phyloP scores from a whole-genome alignment of 2,329 filamentous ascomycete genomes.

The Ceratocystis diversiconidia region DNA sequence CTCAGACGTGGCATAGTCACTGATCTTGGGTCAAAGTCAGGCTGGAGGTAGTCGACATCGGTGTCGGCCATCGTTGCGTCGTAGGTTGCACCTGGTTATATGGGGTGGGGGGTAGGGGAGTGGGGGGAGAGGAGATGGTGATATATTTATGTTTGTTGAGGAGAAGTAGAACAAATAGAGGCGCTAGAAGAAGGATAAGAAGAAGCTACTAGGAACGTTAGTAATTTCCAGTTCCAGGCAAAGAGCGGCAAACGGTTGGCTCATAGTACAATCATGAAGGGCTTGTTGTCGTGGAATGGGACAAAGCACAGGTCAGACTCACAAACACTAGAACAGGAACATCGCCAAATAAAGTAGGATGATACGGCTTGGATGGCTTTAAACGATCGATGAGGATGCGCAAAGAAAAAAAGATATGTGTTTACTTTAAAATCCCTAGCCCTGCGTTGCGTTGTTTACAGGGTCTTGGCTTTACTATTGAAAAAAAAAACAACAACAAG shows the following conservation, averaged over 20 bases:
- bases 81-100: too few relatives aligned
- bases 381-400: neutral
- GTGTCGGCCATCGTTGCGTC: conserved; percentile 42
- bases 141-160: too few relatives aligned
- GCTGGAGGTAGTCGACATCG: conserved; percentile 70
- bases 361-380: neutral
- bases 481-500: conserved; percentile 4
- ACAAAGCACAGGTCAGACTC: conserved; percentile 1
- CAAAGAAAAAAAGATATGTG: neutral
- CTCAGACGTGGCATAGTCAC: conserved; percentile 81
- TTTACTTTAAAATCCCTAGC: neutral
- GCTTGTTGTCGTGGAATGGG: neutral
- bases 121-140: too few relatives aligned
- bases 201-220: neutral
- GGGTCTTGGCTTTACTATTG: neutral
- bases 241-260: neutral
- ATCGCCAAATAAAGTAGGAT: neutral
- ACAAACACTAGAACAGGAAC: neutral
- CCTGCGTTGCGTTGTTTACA: neutral
- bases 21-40: conserved; percentile 68
- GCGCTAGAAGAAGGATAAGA: neutral
- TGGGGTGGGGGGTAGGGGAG: too few relatives aligned
- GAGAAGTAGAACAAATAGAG: too few relatives aligned
- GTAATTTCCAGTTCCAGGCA: neutral
- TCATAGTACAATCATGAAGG: neutral